These are phyloP conservation scores for Penicillium robsamsonii DNA, from an alignment of 495 filamentous ascomycete species.

Conservation along the genomic window DNA sequence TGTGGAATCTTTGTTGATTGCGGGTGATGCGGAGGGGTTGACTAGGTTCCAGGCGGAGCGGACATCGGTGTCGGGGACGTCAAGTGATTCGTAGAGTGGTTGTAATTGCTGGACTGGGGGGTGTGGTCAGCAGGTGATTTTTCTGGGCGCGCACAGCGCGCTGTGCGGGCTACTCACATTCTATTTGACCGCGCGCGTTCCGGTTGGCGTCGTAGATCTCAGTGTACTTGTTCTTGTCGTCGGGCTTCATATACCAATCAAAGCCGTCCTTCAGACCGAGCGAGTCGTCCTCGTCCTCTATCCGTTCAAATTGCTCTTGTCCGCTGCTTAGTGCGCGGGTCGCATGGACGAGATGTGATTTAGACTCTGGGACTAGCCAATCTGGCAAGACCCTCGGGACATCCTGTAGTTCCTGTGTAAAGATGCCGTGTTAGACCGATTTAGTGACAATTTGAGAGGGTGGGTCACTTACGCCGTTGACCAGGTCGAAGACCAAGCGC, in stretches of 20 bases:
- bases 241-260: constrained; percentile 98
- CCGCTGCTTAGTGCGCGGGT: constrained; percentile 73
- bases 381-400: constrained; percentile 82
- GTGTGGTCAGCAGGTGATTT: constrained; percentile 8
- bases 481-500: constrained; percentile 92
- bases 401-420: constrained; percentile 74
- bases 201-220: constrained; percentile 91
- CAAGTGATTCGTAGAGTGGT: constrained; percentile 83
- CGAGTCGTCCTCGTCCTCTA: constrained; percentile 71
- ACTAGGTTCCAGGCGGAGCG: constrained; percentile 95
- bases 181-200: constrained; percentile 78
- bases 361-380: constrained; percentile 95
- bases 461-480: constrained; percentile 75
- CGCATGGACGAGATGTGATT: constrained; percentile 92
- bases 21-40: constrained; percentile 74
- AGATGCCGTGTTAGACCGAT: constrained; percentile 3
- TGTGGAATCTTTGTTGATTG: constrained; percentile 90
- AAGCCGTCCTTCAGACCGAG: constrained; percentile 90
- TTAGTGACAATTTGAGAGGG: not conserved
- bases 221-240: constrained; percentile 88
- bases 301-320: constrained; percentile 75
- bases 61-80: constrained; percentile 94
- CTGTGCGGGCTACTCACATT: constrained; percentile 54
- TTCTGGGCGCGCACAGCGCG: not conserved
- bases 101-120: constrained; percentile 70